Base-by-base conservation (phyloP, 2,329 filamentous ascomycete genomes). In the Pleomassaria siparia region DNA sequence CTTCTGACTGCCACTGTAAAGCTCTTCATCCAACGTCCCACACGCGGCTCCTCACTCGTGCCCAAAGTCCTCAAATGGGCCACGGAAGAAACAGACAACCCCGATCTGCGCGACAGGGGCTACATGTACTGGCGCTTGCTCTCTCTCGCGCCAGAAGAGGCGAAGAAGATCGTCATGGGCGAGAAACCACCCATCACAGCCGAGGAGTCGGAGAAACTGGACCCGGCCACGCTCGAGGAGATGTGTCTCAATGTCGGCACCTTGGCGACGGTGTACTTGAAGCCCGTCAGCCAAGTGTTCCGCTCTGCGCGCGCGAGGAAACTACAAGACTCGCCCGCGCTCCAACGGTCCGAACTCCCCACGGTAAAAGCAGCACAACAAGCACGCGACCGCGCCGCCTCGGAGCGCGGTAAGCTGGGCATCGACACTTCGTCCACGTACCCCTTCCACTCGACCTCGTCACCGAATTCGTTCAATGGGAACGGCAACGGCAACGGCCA, bases 51-150 rank as follows among this genome's bases (percentile, higher is more conserved):
- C 63, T 86, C 95, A 43, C 79, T 99, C 6, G 92, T 99, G 0
- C 94, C 92, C 1, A 91, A 91, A 63, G 92, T 97, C 2, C 78
- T 99, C 42, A 97, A 97, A 72, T 97, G 94, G 92, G 95, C 94
- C 4, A 99, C 94, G 0, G 94, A 97, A 70, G 94, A 97, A 70
- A 97, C 92, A n/a, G 94, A 99, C 67, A 96, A 99, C 71, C 94
- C 94, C 0, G 94, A 99, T 72, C 82, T 99, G 22, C 86, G 94
- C 54, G 94, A 99, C 70, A 81, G 94, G 61, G 94, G 94, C 0
- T 99, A 96, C 76, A 97, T 99, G 91, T 99, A 99, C 77, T 99
- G 94, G 94, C 89, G 94, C 4, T 80, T 99, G 12, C 80, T 99
- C 1, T 96, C 91, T 1, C 95, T 91, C 0, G 91, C 96, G 68